Evolutionary conservation across 345 rosid species (phyloP).

Genomic region (Fremontodendron californicum): DNA sequence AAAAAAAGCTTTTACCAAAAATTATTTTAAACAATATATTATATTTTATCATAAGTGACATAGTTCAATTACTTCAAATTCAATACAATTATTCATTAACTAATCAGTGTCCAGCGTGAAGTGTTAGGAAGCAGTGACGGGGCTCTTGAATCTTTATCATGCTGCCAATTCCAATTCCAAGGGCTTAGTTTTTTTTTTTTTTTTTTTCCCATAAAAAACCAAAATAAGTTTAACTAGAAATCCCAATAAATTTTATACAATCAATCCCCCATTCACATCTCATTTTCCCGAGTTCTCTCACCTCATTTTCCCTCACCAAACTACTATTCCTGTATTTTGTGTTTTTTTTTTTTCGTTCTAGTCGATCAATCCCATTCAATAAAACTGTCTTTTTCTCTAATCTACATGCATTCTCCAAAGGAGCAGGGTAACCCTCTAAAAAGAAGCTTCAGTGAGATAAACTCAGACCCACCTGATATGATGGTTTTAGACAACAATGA

Average conservation of each 20-base stretch:
- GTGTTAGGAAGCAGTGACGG: not conserved
- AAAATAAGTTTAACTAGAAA: not conserved
- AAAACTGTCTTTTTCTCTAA: not conserved
- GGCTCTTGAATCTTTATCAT: not conserved
- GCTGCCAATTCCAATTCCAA: not conserved
- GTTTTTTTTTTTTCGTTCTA: not conserved
- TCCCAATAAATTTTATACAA: not conserved
- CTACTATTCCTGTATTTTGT: not conserved
- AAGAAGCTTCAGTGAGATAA: slow-evolving; percentile 45
- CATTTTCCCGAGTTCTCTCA: not conserved
- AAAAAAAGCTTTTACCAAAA: no score
- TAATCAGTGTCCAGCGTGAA: no score
- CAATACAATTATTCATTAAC: no score
- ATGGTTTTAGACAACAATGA: slow-evolving; percentile 8
- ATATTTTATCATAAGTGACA: no score
- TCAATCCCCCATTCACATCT: not conserved
- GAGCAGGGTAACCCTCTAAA: slow-evolving; percentile 29
- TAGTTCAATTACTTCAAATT: no score
- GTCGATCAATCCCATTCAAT: not conserved
- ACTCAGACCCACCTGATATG: slow-evolving; percentile 21
- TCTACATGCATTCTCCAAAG: slow-evolving; percentile 26
- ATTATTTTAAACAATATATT: no score
- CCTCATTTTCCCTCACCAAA: no score
- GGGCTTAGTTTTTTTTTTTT: no score
- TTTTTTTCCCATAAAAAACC: not conserved